Evolutionary conservation across 2,329 filamentous ascomycete species (phyloP).

Genomic region (Penicillium sp.): DNA sequence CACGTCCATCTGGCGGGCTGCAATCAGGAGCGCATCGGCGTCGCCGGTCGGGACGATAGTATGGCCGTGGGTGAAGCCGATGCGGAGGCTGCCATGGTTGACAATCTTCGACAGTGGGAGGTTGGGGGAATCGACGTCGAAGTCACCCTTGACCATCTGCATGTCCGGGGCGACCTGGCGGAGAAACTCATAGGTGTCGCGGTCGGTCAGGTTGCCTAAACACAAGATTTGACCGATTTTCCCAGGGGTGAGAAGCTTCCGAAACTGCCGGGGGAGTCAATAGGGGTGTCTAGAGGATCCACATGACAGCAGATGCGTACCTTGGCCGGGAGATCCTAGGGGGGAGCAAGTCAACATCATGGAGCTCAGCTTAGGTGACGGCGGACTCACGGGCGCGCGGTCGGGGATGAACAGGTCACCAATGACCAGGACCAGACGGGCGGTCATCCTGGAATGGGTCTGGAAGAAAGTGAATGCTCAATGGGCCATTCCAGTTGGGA

Average conservation of each 20-base stretch:
- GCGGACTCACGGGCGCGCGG: constrained; percentile 65
- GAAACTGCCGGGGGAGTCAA: constrained; percentile 58
- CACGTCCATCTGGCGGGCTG: constrained; percentile 68
- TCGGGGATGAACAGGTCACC: constrained; percentile 94
- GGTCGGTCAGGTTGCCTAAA: constrained; percentile 76
- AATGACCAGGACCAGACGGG: constrained; percentile 85
- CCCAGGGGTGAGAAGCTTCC: constrained; percentile 76
- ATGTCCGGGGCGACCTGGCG: constrained; percentile 69
- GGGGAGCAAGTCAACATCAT: constrained; percentile 14
- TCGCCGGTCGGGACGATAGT: constrained; percentile 67
- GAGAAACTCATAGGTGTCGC: constrained; percentile 75
- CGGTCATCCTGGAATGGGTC: constrained; percentile 58
- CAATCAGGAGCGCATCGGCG: constrained; percentile 64
- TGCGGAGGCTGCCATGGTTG: constrained; percentile 65
- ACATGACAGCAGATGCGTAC: constrained; percentile 46
- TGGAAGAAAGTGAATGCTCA: constrained; percentile 18
- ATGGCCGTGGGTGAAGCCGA: constrained; percentile 69
- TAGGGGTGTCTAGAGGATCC: not conserved
- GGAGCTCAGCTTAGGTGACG: not conserved
- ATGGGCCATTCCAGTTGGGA: constrained; percentile 30
- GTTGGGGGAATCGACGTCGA: constrained; percentile 65
- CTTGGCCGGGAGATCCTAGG: constrained; percentile 78
- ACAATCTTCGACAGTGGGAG: constrained; percentile 66
- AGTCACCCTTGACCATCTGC: constrained; percentile 68
- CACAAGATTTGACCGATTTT: constrained; percentile 81